These are phyloP conservation scores for Cordyceps cicadae DNA, from an alignment of 2,329 filamentous ascomycete genomes.

Conservation along the genomic window DNA sequence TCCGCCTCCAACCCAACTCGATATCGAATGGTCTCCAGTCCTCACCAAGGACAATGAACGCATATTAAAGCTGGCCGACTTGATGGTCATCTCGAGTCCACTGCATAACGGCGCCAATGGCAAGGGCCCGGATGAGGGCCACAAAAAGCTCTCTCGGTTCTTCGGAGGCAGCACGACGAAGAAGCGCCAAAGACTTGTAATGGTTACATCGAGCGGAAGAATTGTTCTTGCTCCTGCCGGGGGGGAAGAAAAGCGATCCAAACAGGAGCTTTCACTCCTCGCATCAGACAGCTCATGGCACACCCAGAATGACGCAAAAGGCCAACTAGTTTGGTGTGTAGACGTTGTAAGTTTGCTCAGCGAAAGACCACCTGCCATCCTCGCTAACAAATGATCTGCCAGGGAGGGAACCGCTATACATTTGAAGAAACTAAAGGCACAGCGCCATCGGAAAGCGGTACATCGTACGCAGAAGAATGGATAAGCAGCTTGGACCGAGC, in stretches of 20 bases:
- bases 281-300: constrained; percentile 68
- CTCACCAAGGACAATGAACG: constrained; percentile 84
- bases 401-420: constrained; percentile 83
- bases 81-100: constrained; percentile 74
- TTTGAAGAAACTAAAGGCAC: constrained; percentile 85
- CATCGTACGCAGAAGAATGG: constrained; percentile 79
- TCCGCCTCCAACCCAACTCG: constrained; percentile 89
- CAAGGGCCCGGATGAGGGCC: constrained; percentile 61
- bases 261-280: constrained; percentile 82
- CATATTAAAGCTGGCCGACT: constrained; percentile 87
- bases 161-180: constrained; percentile 88
- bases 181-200: constrained; percentile 85
- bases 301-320: constrained; percentile 77
- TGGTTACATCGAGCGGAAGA: constrained; percentile 86
- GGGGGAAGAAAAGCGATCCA: constrained; percentile 91
- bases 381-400: constrained; percentile 19
- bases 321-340: constrained; percentile 78
- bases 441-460: constrained; percentile 47
- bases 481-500: constrained; percentile 81
- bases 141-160: constrained; percentile 88
- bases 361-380: constrained; percentile 15
- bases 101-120: constrained; percentile 65
- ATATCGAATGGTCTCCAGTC: constrained; percentile 98
- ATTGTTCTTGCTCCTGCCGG: constrained; percentile 85
- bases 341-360: constrained; percentile 68